These are phyloP conservation scores for Emergomyces orientalis DNA, from an alignment of 2,329 filamentous ascomycete species.

Conservation along the genomic window DNA sequence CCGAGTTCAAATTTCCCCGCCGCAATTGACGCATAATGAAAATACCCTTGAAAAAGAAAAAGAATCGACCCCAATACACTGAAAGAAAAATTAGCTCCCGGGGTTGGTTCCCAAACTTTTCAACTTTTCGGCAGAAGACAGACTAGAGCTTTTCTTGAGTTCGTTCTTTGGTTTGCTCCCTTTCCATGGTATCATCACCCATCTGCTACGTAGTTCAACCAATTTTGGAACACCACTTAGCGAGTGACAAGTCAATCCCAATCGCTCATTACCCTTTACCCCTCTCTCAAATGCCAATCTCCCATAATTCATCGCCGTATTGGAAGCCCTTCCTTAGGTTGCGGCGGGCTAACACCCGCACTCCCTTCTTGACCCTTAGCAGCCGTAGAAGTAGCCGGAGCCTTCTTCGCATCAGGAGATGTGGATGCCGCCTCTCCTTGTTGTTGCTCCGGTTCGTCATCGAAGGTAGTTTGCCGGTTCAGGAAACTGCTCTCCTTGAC, in stretches of 20 bases:
- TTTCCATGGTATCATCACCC: neutral
- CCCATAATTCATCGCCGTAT: conserved; percentile 47
- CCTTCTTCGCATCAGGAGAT: conserved; percentile 28
- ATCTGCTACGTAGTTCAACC: neutral
- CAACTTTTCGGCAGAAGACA: neutral
- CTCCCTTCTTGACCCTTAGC: conserved; percentile 28
- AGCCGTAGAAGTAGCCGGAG: conserved; percentile 17
- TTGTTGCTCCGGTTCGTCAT: conserved; percentile 30
- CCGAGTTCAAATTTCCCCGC: neutral
- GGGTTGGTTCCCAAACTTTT: neutral
- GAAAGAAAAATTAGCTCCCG: neutral
- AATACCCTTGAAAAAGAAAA: neutral
- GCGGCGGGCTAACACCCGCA: conserved; percentile 38
- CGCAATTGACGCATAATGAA: neutral
- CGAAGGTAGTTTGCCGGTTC: conserved; percentile 67
- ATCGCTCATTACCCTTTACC: neutral
- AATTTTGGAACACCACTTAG: neutral
- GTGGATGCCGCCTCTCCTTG: conserved; percentile 41
- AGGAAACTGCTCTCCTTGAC: conserved; percentile 86
- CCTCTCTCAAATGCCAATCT: neutral
- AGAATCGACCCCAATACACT: neutral
- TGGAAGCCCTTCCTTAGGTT: conserved; percentile 48
- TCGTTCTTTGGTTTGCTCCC: neutral
- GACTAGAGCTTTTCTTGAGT: neutral
- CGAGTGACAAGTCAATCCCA: neutral